Conservation (phyloP, 1,139 yeast genomes). For the Candida anutae region DNA sequence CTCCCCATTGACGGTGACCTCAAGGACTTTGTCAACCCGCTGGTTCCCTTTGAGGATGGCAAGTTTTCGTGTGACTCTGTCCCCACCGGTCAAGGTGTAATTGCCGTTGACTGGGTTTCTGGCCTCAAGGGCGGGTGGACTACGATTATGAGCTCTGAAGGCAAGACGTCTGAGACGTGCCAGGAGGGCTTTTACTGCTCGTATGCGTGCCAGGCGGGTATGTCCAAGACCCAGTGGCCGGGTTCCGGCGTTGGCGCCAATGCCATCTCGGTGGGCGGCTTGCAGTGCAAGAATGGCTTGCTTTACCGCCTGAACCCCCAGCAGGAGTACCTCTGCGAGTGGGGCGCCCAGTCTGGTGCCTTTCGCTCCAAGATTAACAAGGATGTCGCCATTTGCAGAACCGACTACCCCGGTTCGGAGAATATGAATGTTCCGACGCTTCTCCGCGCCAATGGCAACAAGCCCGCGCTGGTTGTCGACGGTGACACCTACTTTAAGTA, state of each 20-base stretch:
- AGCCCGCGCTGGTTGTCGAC: slow-evolving; percentile 61
- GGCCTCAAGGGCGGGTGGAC: slow-evolving; percentile 66
- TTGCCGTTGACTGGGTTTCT: slow-evolving; percentile 46
- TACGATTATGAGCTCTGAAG: slow-evolving; percentile 56
- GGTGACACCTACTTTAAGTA: slow-evolving; percentile 55
- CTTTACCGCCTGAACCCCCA: slow-evolving; percentile 60
- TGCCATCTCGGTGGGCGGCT: slow-evolving; percentile 78
- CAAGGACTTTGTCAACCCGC: slow-evolving; percentile 42
- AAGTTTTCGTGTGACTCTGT: slow-evolving; percentile 50
- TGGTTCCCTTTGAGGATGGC: slow-evolving; percentile 54
- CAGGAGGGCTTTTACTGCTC: slow-evolving; percentile 74
- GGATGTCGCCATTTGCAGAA: slow-evolving; percentile 72
- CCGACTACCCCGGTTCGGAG: slow-evolving; percentile 86
- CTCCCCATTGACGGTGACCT: slow-evolving; percentile 51
- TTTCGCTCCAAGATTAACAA: slow-evolving; percentile 50
- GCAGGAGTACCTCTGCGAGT: slow-evolving; percentile 60
- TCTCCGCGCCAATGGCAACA: slow-evolving; percentile 49
- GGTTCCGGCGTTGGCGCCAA: slow-evolving; percentile 53
- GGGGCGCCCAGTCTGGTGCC: slow-evolving; percentile 61
- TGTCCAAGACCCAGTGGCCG: slow-evolving; percentile 90
- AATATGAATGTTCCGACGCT: slow-evolving; percentile 79
- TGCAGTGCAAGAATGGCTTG: slow-evolving; percentile 60
- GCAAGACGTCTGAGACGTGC: slow-evolving; percentile 62
- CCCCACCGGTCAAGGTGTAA: slow-evolving; percentile 70
- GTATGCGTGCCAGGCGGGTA: slow-evolving; percentile 83